Base-by-base conservation (phyloP, 495 filamentous ascomycete genomes). In the Rhypophila decipiens region DNA sequence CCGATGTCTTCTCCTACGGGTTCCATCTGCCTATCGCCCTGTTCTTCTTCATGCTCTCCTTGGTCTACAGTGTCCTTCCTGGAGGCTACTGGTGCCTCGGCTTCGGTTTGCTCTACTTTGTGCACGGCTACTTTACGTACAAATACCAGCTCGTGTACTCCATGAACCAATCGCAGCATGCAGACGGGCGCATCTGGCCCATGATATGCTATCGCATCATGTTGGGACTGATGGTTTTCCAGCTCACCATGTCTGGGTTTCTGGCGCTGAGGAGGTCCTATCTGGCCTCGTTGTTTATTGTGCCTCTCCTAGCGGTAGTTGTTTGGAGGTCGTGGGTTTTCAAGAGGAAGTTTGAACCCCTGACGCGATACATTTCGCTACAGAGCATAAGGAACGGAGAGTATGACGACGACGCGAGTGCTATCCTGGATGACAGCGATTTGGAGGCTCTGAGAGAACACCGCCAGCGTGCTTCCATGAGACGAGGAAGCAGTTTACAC, bases 101-200 rank as follows among this genome's bases (percentile, higher is more conserved):
- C 20, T 85, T 93, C 40, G 94, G 94, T 7, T 69, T 95, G 38
- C 65, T 86, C 10, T 99, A 96, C 64, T 99, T 97, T 58, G 69
- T 79, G 12, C 75, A 96, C 34, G 94, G 94, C 21, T 84, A 87
- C 56, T 95, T 91, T 58, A 90, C 89, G 22, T 95, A 97, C 77
- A 99, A 99, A 63, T 97, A 97, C 59, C 94, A 97, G 66, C 75
- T 99, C 5, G 73, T 99, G 4, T 99, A 97, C 64, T 88, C 94
- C 9, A 97, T 99, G 94, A 90, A 97, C 61, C 90, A 97, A 58
- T 84, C 87, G 5, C 90, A 95, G 50, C 90, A 97, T 60, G 90
- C 93, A 4, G 96, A 93, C 0, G 94, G 94, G 24, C 80, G 82
- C 48, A 90, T 90, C 2, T 99, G 94, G 94, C 78, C 83, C 18